These are phyloP conservation scores for Strombidium stylifer DNA, from an alignment of 73 alveolate species.

Conservation along the genomic window DNA sequence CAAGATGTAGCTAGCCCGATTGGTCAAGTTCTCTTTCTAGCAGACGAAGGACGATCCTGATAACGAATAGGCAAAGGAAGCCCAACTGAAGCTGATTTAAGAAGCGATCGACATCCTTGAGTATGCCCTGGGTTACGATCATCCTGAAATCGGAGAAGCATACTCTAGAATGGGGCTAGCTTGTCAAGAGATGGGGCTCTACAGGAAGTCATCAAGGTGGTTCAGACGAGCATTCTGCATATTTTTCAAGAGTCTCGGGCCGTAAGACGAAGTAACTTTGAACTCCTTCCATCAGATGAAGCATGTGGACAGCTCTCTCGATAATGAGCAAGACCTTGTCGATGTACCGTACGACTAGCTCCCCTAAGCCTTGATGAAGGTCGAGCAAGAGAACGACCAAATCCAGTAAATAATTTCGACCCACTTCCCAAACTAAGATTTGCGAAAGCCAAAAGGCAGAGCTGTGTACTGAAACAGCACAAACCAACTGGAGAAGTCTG, in stretches of 20 bases:
- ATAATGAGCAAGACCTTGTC: constrained; percentile 39
- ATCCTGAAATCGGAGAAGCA: constrained; percentile 53
- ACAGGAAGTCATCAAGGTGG: constrained; percentile 53
- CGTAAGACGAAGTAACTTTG: constrained; percentile 35
- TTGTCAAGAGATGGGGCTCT: constrained; percentile 51
- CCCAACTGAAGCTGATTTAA: constrained; percentile 12
- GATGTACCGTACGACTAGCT: constrained; percentile 19
- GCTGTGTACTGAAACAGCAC: too few relatives aligned
- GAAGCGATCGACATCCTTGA: constrained; percentile 60
- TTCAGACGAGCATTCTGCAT: constrained; percentile 45
- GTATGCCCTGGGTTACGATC: constrained; percentile 50
- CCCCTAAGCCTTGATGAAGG: constrained; percentile 10
- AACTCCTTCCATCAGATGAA: constrained; percentile 24
- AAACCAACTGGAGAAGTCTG: too few relatives aligned
- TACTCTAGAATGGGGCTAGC: constrained; percentile 58
- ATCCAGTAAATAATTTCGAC: too few relatives aligned
- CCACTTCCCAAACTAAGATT: too few relatives aligned
- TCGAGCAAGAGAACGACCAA: constrained; percentile 20
- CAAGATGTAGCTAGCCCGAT: constrained; percentile 40
- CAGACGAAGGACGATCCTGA: constrained; percentile 34
- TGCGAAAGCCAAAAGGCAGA: too few relatives aligned
- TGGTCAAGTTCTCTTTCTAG: constrained; percentile 39
- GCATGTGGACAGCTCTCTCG: constrained; percentile 26
- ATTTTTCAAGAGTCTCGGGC: constrained; percentile 47
- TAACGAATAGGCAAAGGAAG: constrained; percentile 22